These are phyloP conservation scores for Cadophora malorum DNA, from an alignment of 2,329 filamentous ascomycete species.

Conservation along the genomic window DNA sequence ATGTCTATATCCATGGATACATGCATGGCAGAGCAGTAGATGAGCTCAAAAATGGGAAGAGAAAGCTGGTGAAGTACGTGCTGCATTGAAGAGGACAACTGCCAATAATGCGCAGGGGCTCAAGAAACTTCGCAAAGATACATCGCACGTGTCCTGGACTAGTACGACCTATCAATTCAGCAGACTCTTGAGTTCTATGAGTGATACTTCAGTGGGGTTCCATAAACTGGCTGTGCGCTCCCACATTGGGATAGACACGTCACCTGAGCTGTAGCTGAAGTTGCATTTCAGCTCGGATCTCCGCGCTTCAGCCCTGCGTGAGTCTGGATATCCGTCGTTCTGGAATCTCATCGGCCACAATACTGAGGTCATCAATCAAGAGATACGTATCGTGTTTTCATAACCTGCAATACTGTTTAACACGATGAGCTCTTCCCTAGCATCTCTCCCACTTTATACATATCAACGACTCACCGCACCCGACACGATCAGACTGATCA, in stretches of 20 bases:
- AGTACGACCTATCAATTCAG: too few species aligned
- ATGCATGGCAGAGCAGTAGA: slow-evolving; percentile 11
- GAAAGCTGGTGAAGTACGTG: background rate
- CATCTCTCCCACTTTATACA: background rate
- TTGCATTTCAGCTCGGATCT: background rate
- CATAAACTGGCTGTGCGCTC: background rate
- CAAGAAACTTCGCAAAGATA: too few species aligned
- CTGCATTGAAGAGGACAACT: background rate
- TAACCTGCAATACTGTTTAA: background rate
- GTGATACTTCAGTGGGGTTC: background rate
- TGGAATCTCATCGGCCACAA: background rate
- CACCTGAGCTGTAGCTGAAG: background rate
- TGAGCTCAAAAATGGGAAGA: slow-evolving; percentile 1
- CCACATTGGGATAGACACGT: background rate
- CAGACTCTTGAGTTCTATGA: background rate
- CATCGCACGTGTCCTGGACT: too few species aligned
- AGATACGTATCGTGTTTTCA: background rate
- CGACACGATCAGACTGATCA: slow-evolving; percentile 1
- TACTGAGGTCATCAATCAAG: background rate
- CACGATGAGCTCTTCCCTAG: background rate
- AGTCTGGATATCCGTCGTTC: too few species aligned
- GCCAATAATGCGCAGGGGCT: too few species aligned
- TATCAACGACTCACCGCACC: background rate
- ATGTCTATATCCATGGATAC: slow-evolving; percentile 4
- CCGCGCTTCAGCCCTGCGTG: too few species aligned